Evolutionary conservation across 306 rosid genomes (phyloP), one percentile per base, ranked within the genome.

Genomic region (Morella rubra): DNA sequence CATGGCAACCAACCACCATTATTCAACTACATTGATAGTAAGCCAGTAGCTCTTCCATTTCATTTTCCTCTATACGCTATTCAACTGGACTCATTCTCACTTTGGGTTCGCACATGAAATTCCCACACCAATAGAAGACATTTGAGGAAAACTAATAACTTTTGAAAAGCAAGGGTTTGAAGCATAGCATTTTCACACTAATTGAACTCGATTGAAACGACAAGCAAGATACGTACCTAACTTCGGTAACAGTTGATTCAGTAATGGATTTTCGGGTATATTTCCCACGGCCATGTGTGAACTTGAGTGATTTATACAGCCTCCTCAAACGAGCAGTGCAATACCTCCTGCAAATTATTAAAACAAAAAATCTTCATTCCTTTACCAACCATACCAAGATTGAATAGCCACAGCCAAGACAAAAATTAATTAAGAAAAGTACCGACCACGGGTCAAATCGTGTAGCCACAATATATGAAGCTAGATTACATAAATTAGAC

Each of bases 251-350:
- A 22, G 88, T 88, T 12, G 96, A 76, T 78, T 92, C 97, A n/a
- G 91, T 84, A 66, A 96, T 78, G 78, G 87, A 41, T 79, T 87
- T 86, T 74, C 85, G 85, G 53, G 91, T 47, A 81, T 91, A 92
- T 69, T 89, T 96, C 32, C 99, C 99, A 44, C 99, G 99, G 72
- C 99, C 99, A 80, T 96, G 99, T 61, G 98, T 92, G 81, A 96
- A 91, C 89, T 92, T 96, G 89, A 96, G 80, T 16, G 99, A 96
- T 74, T 90, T 96, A 59, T 92, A 96, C 73, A 96, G 82, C 83
- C 98, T 89, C 87, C 98, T 92, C 85, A 95, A 81, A 52, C 98
- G 87, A 68, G 98, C 97, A 1, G 98, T 82, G 83, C 98, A 95
- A 73, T 95, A 95, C 88, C 96, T 90, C 95, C 98, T 95, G 69